A percentile compares a stretch with the other conserved stretches of the same genome.
Evolutionary conservation across 192 early-diverging fungal genomes (phyloP).

Genomic region (Entophlyctis helioformis): DNA sequence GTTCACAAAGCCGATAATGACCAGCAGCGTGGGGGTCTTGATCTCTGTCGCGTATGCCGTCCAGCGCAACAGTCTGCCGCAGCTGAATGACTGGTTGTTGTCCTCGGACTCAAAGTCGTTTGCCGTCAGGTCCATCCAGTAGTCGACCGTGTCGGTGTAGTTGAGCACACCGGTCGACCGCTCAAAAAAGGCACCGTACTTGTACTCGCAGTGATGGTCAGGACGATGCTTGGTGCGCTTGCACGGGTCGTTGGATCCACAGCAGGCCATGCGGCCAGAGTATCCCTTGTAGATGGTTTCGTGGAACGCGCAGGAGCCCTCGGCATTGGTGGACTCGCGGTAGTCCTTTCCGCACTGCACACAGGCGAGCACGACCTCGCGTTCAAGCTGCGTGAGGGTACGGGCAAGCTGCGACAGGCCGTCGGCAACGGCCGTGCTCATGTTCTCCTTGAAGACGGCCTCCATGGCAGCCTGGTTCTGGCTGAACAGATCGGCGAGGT

Average conservation of each 20-base stretch:
- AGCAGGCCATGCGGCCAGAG: not conserved
- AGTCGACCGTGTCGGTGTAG: slow-evolving; percentile 21
- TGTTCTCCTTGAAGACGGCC: slow-evolving; percentile 2
- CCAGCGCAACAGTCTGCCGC: slow-evolving; percentile 28
- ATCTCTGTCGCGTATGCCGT: slow-evolving; percentile 6
- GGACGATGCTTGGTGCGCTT: slow-evolving; percentile 2
- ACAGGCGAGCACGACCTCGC: not conserved
- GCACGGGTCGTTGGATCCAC: slow-evolving; percentile 1
- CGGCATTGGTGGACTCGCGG: slow-evolving; percentile 1
- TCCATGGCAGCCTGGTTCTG: slow-evolving; percentile 5
- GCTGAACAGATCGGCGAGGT: slow-evolving; percentile 1
- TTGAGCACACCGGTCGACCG: not conserved
- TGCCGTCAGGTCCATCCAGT: slow-evolving; percentile 13
- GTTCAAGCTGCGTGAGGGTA: too few species aligned
- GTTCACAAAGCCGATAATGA: slow-evolving; percentile 25
- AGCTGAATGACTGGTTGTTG: slow-evolving; percentile 8
- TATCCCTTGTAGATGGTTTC: not conserved
- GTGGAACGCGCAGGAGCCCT: slow-evolving; percentile 5
- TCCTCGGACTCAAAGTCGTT: slow-evolving; percentile 12
- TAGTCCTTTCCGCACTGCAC: slow-evolving; percentile 9
- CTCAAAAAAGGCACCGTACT: slow-evolving; percentile 3
- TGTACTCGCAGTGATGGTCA: slow-evolving; percentile 6
- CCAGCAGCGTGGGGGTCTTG: slow-evolving; percentile 18
- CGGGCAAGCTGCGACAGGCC: not conserved
- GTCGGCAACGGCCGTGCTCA: slow-evolving; percentile 5